Percentiles rank a stretch among this genome's conserved stretches.
These are phyloP conservation scores for Sugiyamaella floridensis DNA, from an alignment of 805 yeast genomes.

Conservation along the genomic window DNA sequence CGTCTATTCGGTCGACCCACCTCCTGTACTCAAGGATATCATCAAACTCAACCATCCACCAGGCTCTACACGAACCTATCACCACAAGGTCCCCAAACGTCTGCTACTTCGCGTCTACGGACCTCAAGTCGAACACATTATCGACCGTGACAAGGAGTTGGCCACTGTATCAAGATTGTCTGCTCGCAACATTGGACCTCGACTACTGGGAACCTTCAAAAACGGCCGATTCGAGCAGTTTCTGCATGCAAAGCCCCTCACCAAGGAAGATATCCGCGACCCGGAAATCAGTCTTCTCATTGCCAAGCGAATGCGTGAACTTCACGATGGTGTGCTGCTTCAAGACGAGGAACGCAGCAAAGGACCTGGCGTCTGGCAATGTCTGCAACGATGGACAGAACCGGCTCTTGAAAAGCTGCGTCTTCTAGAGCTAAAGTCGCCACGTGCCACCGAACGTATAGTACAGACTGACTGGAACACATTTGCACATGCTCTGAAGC, in stretches of 20 bases:
- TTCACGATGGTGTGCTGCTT: constrained; percentile 73
- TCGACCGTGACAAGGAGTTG: constrained; percentile 80
- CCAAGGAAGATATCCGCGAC: constrained; percentile 64
- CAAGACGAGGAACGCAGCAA: constrained; percentile 45
- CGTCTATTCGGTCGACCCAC: constrained; percentile 68
- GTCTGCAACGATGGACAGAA: constrained; percentile 64
- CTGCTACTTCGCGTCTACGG: constrained; percentile 82
- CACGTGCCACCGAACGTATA: constrained; percentile 21
- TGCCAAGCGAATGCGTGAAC: constrained; percentile 93
- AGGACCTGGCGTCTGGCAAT: constrained; percentile 66
- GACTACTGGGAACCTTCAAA: constrained; percentile 76
- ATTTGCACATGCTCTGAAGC: constrained; percentile 43
- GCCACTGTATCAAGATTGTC: constrained; percentile 66
- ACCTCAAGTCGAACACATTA: constrained; percentile 73
- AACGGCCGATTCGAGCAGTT: constrained; percentile 96
- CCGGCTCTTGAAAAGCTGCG: constrained; percentile 41
- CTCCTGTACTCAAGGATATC: constrained; percentile 30
- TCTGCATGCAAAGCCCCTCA: constrained; percentile 71
- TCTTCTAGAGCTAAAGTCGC: constrained; percentile 34
- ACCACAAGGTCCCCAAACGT: constrained; percentile 42
- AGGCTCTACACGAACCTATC: constrained; percentile 21
- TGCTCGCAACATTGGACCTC: constrained; percentile 76
- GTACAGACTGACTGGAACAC: constrained; percentile 38
- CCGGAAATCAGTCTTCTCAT: constrained; percentile 73
- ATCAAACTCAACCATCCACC: constrained; percentile 25